Evolutionary conservation across 176 grass and related monocot species (phyloP).

Genomic region (Triticum urartu): DNA sequence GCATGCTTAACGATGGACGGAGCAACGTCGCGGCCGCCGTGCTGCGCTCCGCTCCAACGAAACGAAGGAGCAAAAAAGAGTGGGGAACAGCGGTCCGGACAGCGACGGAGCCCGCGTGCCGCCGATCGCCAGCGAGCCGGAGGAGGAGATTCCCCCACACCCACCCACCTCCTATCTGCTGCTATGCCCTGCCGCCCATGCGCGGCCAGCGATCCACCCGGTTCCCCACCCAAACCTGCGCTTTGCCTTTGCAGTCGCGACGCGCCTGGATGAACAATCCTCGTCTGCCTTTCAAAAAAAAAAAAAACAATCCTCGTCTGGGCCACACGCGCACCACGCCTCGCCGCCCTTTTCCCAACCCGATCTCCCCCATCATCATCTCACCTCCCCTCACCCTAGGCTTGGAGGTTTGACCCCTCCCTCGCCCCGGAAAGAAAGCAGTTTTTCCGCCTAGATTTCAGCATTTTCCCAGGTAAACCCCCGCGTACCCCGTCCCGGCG

Average conservation of each 20-base stretch:
- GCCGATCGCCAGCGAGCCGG: not conserved
- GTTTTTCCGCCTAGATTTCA: conserved; percentile 19
- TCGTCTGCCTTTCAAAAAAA: not conserved
- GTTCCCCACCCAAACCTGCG: not conserved
- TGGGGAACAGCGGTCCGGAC: not conserved
- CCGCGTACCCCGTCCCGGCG: no score
- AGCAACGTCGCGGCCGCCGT: not conserved
- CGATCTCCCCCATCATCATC: conserved; percentile 7
- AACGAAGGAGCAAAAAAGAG: not conserved
- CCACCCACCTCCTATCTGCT: not conserved
- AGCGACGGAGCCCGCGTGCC: not conserved
- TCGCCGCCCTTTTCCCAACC: not conserved
- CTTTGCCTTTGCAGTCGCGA: not conserved
- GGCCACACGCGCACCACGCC: not conserved
- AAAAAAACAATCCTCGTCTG: not conserved
- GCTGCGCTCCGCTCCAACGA: not conserved
- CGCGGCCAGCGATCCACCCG: not conserved
- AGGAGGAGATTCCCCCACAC: not conserved
- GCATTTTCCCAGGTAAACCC: not conserved
- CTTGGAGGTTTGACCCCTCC: not conserved
- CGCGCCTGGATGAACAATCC: not conserved
- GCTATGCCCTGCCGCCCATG: not conserved
- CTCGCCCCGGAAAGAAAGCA: not conserved
- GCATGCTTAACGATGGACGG: not conserved
- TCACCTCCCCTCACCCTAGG: not conserved